These are phyloP conservation scores for Coemansia sp. DNA, from an alignment of 192 early-diverging fungal species.

Conservation along the genomic window DNA sequence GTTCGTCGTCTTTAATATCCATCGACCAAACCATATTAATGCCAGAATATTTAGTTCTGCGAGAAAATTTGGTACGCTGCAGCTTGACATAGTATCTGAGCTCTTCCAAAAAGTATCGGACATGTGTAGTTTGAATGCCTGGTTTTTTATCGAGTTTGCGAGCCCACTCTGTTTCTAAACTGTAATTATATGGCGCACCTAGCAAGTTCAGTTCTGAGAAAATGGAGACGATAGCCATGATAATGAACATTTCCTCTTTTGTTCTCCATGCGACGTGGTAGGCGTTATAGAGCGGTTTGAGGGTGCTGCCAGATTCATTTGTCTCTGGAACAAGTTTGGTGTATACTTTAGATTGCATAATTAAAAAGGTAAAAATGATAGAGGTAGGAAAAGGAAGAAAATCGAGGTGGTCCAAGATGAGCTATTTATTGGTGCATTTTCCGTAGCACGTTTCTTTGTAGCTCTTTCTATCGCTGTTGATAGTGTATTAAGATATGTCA, in stretches of 20 bases:
- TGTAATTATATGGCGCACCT: background rate
- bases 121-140: no score
- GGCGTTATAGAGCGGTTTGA: no score
- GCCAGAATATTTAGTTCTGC: background rate
- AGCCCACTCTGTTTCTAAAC: background rate
- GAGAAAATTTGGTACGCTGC: background rate
- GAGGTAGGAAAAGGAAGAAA: no score
- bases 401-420: no score
- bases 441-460: no score
- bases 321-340: no score
- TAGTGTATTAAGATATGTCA: no score
- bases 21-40: slow-evolving; percentile 1
- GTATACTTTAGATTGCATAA: no score
- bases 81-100: background rate
- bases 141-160: background rate
- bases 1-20: background rate
- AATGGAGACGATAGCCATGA: background rate
- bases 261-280: background rate
- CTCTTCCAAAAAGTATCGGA: background rate
- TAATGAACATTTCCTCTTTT: background rate
- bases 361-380: no score
- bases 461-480: no score
- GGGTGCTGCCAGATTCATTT: no score
- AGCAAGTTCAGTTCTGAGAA: background rate
- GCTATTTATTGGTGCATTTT: no score